phyloP scores from a whole-genome alignment of 169 alveolate species.

The Cryptosporidium tyzzeri region DNA sequence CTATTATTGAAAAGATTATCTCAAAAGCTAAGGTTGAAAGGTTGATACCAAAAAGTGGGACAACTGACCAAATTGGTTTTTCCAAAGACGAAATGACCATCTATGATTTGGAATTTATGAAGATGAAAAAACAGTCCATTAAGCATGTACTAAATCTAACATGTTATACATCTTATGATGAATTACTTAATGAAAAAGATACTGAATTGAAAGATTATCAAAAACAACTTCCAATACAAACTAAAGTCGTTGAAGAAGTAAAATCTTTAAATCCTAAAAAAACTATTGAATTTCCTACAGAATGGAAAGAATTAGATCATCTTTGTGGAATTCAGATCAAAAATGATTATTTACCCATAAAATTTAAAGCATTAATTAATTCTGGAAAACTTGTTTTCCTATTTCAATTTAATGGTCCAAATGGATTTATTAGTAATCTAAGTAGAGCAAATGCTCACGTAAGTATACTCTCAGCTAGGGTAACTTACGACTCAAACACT shows the following conservation, averaged over 20 bases:
- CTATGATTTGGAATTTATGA: conserved; percentile 31
- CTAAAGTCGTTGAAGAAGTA: conserved; percentile 35
- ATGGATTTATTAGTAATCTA: conserved; percentile 12
- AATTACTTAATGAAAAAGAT: not conserved
- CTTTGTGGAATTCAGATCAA: conserved; percentile 1
- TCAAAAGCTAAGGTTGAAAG: not conserved
- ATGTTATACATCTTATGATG: conserved; percentile 50
- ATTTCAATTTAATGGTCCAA: conserved; percentile 35
- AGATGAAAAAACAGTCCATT: not conserved
- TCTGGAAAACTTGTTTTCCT: conserved; percentile 13
- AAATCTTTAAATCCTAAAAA: not conserved
- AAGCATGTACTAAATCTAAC: conserved; percentile 25
- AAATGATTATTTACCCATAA: conserved; percentile 13
- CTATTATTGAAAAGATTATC: conserved; percentile 19
- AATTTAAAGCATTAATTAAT: conserved; percentile 20
- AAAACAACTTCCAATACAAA: not conserved
- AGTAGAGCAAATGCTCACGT: conserved; percentile 55
- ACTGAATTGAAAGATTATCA: not conserved
- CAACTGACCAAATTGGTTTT: conserved; percentile 30
- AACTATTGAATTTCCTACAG: conserved; percentile 5
- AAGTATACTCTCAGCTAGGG: conserved; percentile 10
- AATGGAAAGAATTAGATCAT: conserved; percentile 22
- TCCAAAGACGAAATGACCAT: conserved; percentile 33
- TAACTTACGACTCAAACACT: conserved; percentile 38
- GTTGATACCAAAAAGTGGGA: conserved; percentile 48